Conservation (phyloP, 768 basidiomycete genomes). For the Dictyophora rubrovolvata region DNA sequence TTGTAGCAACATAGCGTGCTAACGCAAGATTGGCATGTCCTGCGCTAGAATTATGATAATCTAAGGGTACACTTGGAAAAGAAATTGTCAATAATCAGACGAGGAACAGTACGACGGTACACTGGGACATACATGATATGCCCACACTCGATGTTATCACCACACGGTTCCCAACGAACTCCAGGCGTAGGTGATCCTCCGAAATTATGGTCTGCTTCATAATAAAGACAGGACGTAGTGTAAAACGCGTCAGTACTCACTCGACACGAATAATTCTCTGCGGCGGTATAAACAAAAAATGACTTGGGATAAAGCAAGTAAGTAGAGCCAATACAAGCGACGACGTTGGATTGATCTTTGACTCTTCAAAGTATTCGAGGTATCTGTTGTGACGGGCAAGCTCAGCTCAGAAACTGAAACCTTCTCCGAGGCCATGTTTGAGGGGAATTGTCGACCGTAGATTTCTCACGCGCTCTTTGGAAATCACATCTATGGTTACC, state of each 20-base stretch:
- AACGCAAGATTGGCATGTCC: constrained; percentile 23
- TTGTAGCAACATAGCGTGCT: constrained; percentile 20
- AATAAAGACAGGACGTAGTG: background rate
- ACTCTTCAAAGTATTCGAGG: background rate
- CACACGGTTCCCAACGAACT: constrained; percentile 14
- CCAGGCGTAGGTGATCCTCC: background rate
- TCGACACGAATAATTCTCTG: background rate
- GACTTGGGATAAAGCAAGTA: background rate
- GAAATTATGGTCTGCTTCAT: background rate
- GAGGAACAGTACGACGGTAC: background rate
- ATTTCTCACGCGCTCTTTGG: no score
- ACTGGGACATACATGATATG: constrained; percentile 10
- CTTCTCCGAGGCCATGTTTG: no score
- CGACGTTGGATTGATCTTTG: background rate
- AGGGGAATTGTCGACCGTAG: no score
- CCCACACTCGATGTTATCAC: constrained; percentile 15
- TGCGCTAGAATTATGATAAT: constrained; percentile 20
- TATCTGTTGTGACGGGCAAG: background rate
- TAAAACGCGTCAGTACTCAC: background rate
- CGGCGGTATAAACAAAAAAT: background rate
- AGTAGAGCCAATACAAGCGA: background rate
- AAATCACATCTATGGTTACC: no score
- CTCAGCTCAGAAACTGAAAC: no score
- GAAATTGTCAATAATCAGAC: background rate
- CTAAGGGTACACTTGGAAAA: constrained; percentile 20